Conservation (phyloP, 192 early-diverging fungal genomes). For the Backusella tuberculispora region DNA sequence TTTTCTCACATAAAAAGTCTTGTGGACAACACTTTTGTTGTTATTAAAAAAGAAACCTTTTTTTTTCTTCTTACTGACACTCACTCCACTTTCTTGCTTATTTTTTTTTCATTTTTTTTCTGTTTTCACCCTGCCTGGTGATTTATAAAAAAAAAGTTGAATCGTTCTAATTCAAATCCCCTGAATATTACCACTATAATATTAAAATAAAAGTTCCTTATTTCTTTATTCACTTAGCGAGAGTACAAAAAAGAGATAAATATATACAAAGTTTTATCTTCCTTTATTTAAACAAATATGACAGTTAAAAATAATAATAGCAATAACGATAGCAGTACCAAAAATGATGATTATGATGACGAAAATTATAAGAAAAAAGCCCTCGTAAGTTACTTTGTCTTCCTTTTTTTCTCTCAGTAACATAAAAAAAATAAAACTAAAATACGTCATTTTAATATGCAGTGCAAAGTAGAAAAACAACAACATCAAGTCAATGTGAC, state of each 20-base stretch:
- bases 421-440: background rate
- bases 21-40: background rate
- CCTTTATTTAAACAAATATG: too few relatives aligned
- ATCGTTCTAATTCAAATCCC: slow-evolving; percentile 6
- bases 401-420: background rate
- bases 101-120: background rate
- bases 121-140: background rate
- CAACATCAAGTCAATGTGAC: background rate
- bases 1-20: slow-evolving; percentile 4
- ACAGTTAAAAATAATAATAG: background rate
- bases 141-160: slow-evolving; percentile 11
- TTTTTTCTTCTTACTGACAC: background rate
- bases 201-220: background rate
- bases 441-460: slow-evolving; percentile 11
- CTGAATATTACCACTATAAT: background rate
- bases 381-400: background rate
- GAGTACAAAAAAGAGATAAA: too few relatives aligned
- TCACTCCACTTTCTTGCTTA: slow-evolving; percentile 6
- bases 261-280: too few relatives aligned
- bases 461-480: background rate
- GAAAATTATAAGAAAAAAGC: background rate
- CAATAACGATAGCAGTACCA: background rate
- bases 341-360: background rate
- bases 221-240: too few relatives aligned
- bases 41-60: background rate